These are phyloP conservation scores for Carex myosuroides DNA, from an alignment of 176 grass and related monocot genomes.

Conservation along the genomic window DNA sequence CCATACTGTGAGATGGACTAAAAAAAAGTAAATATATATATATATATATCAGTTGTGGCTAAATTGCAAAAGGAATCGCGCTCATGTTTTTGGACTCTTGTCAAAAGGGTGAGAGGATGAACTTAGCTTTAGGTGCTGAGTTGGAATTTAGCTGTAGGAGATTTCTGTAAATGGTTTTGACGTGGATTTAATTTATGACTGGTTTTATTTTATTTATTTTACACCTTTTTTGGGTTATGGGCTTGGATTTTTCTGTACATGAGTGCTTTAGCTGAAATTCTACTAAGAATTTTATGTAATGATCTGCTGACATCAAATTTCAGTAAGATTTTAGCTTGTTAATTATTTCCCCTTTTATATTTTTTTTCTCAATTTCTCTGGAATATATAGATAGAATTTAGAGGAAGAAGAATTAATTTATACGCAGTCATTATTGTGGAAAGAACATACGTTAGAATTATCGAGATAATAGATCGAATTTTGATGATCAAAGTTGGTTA, in stretches of 20 bases:
- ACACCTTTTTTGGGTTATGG: neutral
- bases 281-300: conserved; percentile 17
- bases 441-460: too few relatives aligned
- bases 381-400: neutral
- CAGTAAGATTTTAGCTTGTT: conserved; percentile 18
- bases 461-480: too few relatives aligned
- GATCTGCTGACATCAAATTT: conserved; percentile 3
- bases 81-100: conserved; percentile 9
- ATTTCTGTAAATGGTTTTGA: conserved; percentile 22
- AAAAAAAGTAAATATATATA: neutral
- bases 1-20: neutral
- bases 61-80: conserved; percentile 1
- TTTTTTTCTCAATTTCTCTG: neutral
- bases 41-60: neutral
- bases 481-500: too few relatives aligned
- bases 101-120: neutral
- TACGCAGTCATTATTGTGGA: too few relatives aligned
- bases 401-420: neutral
- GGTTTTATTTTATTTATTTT: neutral
- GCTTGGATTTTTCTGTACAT: conserved; percentile 4
- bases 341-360: neutral
- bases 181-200: conserved; percentile 13
- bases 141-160: conserved; percentile 10
- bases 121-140: neutral
- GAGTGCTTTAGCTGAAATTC: neutral